Conservation (phyloP, 2,329 filamentous ascomycete genomes). For the Aspergillus ibericus region DNA sequence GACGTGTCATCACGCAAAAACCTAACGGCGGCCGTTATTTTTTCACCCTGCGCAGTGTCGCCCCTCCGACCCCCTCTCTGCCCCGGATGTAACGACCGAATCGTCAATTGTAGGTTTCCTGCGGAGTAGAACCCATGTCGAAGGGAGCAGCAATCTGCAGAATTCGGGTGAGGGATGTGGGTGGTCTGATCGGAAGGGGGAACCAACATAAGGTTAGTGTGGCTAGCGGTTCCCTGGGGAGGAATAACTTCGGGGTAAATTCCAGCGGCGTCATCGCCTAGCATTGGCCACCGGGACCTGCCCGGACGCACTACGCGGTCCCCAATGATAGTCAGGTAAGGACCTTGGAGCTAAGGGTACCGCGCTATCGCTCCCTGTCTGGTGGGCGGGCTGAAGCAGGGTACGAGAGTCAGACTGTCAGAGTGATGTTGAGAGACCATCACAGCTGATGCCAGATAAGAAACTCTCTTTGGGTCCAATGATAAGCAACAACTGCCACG, state of each 20-base stretch:
- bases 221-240: not conserved
- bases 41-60: too few relatives aligned
- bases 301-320: too few relatives aligned
- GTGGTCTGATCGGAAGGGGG: not conserved
- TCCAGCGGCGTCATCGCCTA: not conserved
- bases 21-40: not conserved
- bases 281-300: too few relatives aligned
- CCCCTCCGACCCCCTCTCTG: not conserved
- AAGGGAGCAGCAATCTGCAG: not conserved
- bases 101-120: not conserved
- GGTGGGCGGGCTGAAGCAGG: too few relatives aligned
- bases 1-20: conserved; percentile 20
- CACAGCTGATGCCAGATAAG: not conserved
- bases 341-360: not conserved
- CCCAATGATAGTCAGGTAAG: not conserved
- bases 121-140: not conserved
- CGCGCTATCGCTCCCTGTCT: not conserved
- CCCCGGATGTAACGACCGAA: not conserved
- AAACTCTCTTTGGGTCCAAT: not conserved
- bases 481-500: not conserved
- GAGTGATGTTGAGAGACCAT: too few relatives aligned
- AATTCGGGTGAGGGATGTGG: not conserved
- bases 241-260: conserved; percentile 1
- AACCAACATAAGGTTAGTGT: conserved; percentile 1
- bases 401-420: too few relatives aligned